Percentiles rank a stretch among this genome's conserved stretches.
Evolutionary conservation across 106 monocot genomes (phyloP).

Genomic region (Triglochin maritima): DNA sequence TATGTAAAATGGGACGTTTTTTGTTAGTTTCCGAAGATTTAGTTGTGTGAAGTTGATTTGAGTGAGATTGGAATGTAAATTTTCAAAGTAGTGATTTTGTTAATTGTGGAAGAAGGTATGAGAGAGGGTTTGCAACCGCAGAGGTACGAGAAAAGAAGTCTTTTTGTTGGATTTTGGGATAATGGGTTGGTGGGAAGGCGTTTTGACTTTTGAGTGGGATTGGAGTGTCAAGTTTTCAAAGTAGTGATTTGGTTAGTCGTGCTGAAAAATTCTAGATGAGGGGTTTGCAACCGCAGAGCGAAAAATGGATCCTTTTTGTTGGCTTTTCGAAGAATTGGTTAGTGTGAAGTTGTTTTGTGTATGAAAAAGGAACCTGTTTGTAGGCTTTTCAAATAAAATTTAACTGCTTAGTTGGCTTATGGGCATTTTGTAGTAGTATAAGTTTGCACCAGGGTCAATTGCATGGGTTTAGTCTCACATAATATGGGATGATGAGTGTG

Average conservation of each 20-base stretch:
- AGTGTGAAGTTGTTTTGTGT: no score
- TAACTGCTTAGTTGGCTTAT: no score
- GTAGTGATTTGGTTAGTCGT: not conserved
- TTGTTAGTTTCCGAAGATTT: not conserved
- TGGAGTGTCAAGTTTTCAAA: not conserved
- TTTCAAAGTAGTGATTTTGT: not conserved
- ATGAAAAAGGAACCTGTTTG: no score
- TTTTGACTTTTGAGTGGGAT: not conserved
- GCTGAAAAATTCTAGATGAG: not conserved
- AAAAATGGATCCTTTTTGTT: no score
- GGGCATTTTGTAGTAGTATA: no score
- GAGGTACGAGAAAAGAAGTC: conserved; percentile 26
- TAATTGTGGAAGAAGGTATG: no score
- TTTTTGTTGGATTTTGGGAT: not conserved
- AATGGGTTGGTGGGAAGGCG: not conserved
- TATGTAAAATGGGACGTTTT: conserved; percentile 2
- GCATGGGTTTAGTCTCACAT: no score
- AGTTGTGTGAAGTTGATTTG: not conserved
- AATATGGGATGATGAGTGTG: no score
- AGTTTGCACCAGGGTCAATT: no score
- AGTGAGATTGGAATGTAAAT: not conserved
- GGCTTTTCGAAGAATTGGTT: no score
- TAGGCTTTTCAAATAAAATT: no score
- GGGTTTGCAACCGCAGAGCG: not conserved
- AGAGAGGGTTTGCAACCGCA: not conserved